These are phyloP conservation scores for Colletotrichum sp. DNA, from an alignment of 2,329 filamentous ascomycete genomes.

Conservation along the genomic window DNA sequence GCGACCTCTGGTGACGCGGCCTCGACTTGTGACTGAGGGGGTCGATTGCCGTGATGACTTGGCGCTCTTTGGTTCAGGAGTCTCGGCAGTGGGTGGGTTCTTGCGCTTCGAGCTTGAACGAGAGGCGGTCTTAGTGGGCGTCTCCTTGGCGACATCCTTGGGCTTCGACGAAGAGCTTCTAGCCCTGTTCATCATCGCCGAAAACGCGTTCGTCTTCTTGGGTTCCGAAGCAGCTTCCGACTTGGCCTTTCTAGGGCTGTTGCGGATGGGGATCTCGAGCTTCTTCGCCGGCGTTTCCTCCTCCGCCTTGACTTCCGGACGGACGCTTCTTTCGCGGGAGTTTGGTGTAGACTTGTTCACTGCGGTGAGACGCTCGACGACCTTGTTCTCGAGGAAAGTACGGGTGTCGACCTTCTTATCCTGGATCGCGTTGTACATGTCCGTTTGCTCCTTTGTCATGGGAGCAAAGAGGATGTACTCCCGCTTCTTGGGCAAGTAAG, in stretches of 20 bases:
- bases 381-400: constrained; percentile 83
- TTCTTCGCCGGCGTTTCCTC: constrained; percentile 13
- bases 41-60: constrained; percentile 80
- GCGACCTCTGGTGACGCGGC: constrained; percentile 45
- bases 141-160: constrained; percentile 18
- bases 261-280: constrained; percentile 37
- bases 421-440: constrained; percentile 75
- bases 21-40: constrained; percentile 61
- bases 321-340: constrained; percentile 34
- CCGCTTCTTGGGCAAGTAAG: constrained; percentile 90
- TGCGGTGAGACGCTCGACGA: constrained; percentile 64
- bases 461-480: constrained; percentile 97
- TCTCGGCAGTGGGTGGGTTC: constrained; percentile 31
- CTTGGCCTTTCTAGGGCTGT: constrained; percentile 38
- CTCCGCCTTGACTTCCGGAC: constrained; percentile 22
- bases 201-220: constrained; percentile 51
- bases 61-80: constrained; percentile 64
- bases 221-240: constrained; percentile 21
- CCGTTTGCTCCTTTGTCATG: constrained; percentile 87
- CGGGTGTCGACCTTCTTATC: constrained; percentile 66
- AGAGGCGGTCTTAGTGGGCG: constrained; percentile 21
- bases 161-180: constrained; percentile 25
- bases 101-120: constrained; percentile 35
- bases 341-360: constrained; percentile 32
- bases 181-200: constrained; percentile 53